Evolutionary conservation across 768 basidiomycete species (phyloP).

Genomic region (Naganishia antarctica): DNA sequence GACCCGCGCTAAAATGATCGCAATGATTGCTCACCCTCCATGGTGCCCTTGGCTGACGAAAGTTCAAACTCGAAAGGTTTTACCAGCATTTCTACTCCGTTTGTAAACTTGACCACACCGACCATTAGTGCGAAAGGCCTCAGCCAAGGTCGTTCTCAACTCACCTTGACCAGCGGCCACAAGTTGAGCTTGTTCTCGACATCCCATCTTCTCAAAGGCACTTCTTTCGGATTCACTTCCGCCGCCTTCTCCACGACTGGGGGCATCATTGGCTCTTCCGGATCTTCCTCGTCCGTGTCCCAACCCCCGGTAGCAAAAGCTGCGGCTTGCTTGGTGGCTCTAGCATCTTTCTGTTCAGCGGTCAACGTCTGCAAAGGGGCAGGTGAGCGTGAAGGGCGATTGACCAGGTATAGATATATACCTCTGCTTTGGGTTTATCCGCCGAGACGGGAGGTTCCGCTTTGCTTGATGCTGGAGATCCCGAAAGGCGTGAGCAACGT

Average conservation of each 20-base stretch:
- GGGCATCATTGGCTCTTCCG: neutral
- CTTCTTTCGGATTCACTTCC: neutral
- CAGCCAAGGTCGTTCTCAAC: no score
- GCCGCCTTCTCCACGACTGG: neutral
- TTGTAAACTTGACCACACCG: constrained; percentile 62
- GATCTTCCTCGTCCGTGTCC: constrained; percentile 8
- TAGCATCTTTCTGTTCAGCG: neutral
- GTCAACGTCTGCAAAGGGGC: neutral
- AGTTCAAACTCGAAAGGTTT: constrained; percentile 62
- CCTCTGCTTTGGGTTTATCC: neutral
- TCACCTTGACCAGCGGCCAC: constrained; percentile 25
- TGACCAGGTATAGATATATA: neutral
- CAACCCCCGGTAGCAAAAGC: neutral
- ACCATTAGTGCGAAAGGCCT: no score
- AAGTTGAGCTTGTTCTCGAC: constrained; percentile 11
- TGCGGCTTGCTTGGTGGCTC: neutral
- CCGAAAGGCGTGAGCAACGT: neutral
- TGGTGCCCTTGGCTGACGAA: constrained; percentile 58
- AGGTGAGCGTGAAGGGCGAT: neutral
- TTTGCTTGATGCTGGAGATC: no score
- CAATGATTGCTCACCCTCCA: constrained; percentile 55
- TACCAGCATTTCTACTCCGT: constrained; percentile 53
- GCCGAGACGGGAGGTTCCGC: neutral
- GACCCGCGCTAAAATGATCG: neutral
- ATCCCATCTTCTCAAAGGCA: neutral